These are phyloP conservation scores for Cladosporium cucumerinum DNA, from an alignment of 2,329 filamentous ascomycete species.

Conservation along the genomic window DNA sequence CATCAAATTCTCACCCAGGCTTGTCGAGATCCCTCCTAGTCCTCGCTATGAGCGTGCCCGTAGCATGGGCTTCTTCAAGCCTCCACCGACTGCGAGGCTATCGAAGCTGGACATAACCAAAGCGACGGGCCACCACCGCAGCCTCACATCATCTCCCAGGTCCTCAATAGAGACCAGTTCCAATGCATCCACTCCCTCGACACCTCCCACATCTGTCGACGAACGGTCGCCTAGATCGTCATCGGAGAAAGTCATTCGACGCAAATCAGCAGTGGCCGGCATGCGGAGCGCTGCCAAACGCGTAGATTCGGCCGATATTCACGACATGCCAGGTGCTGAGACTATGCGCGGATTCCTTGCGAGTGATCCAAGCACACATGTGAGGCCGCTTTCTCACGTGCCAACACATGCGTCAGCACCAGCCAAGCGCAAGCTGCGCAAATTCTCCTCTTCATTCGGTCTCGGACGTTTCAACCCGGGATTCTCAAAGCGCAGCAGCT, in stretches of 20 bases:
- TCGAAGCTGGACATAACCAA: not conserved
- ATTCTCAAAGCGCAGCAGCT: conserved; percentile 11
- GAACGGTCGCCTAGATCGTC: conserved; percentile 11
- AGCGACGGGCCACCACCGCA: conserved; percentile 5
- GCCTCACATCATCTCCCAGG: conserved; percentile 2
- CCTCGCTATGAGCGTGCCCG: not conserved
- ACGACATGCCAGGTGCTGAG: not conserved
- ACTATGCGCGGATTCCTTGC: conserved; percentile 11
- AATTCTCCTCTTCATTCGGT: conserved; percentile 25
- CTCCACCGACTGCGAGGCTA: not conserved
- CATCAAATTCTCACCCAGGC: conserved; percentile 1
- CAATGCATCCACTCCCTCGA: conserved; percentile 9
- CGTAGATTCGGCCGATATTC: not conserved
- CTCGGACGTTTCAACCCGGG: conserved; percentile 20
- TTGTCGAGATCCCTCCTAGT: conserved; percentile 15
- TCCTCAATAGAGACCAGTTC: conserved; percentile 7
- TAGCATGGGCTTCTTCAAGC: conserved; percentile 1
- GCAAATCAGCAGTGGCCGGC: conserved; percentile 12
- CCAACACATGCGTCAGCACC: not conserved
- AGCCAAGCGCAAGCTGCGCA: conserved; percentile 19
- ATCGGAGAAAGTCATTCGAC: not conserved
- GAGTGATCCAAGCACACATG: not conserved
- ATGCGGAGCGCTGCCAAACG: conserved; percentile 1
- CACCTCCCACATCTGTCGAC: conserved; percentile 15
- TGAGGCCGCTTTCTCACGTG: not conserved